Evolutionary conservation across 345 rosid genomes (phyloP).

Genomic region (Hibiscus syriacus): DNA sequence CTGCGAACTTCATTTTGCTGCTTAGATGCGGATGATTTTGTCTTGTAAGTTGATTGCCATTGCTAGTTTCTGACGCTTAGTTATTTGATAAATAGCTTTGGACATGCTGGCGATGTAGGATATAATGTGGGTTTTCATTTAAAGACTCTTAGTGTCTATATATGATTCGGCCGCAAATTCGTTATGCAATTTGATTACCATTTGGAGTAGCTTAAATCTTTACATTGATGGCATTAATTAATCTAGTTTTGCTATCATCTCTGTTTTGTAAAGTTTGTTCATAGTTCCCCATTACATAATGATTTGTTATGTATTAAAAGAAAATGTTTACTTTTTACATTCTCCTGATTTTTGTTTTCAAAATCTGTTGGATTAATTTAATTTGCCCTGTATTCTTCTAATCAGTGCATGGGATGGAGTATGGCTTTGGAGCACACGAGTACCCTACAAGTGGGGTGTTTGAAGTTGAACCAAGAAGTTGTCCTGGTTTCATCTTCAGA

Average conservation of each 20-base stretch:
- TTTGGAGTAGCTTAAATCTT: neutral
- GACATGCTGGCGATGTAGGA: neutral
- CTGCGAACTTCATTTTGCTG: neutral
- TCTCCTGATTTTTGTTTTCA: neutral
- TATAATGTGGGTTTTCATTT: neutral
- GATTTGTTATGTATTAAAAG: neutral
- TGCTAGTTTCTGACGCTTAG: neutral
- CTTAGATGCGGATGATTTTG: neutral
- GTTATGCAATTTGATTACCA: neutral
- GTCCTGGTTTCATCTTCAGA: slow-evolving; percentile 91
- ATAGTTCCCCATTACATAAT: neutral
- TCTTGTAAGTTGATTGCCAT: neutral
- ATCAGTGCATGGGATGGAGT: slow-evolving; percentile 77
- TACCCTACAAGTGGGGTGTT: slow-evolving; percentile 74
- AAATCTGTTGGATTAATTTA: slow-evolving; percentile 6
- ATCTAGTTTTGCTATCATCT: neutral
- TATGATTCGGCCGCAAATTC: neutral
- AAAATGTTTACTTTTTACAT: neutral
- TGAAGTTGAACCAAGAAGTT: slow-evolving; percentile 85
- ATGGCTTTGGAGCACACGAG: slow-evolving; percentile 91
- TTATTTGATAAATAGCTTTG: neutral
- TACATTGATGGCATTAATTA: neutral
- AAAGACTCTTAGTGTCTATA: no score
- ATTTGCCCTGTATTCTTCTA: slow-evolving; percentile 12
- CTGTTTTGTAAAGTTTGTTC: neutral